Evolutionary conservation across 192 early-diverging fungal genomes (phyloP), one percentile per base, ranked within the genome.

Genomic region (Coemansia sp.): DNA sequence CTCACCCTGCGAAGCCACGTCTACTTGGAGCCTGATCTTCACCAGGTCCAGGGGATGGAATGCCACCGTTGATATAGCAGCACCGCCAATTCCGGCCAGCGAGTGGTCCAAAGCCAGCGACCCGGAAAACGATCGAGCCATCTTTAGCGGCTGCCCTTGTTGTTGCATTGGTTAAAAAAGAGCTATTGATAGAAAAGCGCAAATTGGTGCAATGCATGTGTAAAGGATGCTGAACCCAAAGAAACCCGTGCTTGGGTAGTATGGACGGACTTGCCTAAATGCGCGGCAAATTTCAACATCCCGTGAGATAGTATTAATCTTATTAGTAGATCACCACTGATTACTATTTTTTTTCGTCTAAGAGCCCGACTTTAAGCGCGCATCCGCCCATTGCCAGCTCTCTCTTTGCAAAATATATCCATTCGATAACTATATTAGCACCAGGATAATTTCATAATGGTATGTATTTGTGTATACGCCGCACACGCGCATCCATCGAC

Each of bases 1-100:
- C 28, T 84, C 67, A 10, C 70, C 67, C 18, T 74, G 76, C 36
- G 74, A 63, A 2, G 87, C 60, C 16, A 85, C 85, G 40, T 89
- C 89, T n/a, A 87, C 87, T 86, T 97, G 95, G 58, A 96, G 86
- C 33, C 93, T 82, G 10, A 90, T 94, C 66, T 99, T 99, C 46
- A 99, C 84, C 26, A 98, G 73, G 78, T 99, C 97, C n/a, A 99
- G 71, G 23, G 95, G 97, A 69, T 97, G 95, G 48, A 97, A 83
- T 21, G 86, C 60, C 4, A 85, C 79, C 0, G 97, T 98, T 13
- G 93, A 92, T 11, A 89, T 85, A 5, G 90, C 77, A 13, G 94
- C 95, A 0, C 94, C 95, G 21, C 84, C 79, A 55, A 97, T 89
- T 3, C 97, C 97, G 0, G 95, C 92, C 36, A 95, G 51, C 23